Evolutionary conservation across 805 yeast species (phyloP).

Genomic region (Metschnikowia peoriensis): DNA sequence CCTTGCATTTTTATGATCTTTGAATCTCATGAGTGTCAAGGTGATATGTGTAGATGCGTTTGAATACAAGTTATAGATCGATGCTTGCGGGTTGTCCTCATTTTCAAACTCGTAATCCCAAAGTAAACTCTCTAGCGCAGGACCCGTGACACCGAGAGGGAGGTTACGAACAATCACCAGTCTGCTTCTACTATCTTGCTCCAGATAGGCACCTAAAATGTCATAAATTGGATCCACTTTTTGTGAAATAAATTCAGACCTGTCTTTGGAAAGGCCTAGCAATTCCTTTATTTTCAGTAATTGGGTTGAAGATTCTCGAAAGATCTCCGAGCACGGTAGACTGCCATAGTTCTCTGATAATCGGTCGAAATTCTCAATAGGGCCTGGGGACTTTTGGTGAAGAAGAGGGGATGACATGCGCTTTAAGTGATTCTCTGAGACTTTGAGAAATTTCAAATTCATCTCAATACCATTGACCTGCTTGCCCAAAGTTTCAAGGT

Average conservation of each 20-base stretch:
- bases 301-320: conserved; percentile 5
- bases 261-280: conserved; percentile 1
- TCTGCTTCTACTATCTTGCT: conserved; percentile 20
- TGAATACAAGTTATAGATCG: conserved; percentile 23
- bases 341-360: conserved; percentile 7
- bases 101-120: conserved; percentile 51
- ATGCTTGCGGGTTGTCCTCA: conserved; percentile 16
- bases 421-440: conserved; percentile 23
- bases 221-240: conserved; percentile 16
- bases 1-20: conserved; percentile 42
- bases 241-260: conserved; percentile 5
- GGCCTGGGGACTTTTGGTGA: background rate
- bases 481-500: conserved; percentile 48
- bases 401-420: conserved; percentile 32
- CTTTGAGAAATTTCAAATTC: conserved; percentile 44
- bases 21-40: conserved; percentile 42
- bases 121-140: conserved; percentile 36
- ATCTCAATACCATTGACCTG: conserved; percentile 51
- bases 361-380: conserved; percentile 5
- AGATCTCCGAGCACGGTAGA: conserved; percentile 5
- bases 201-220: conserved; percentile 19
- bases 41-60: conserved; percentile 30
- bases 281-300: conserved; percentile 4
- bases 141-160: conserved; percentile 43
- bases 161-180: conserved; percentile 45